Base-by-base conservation (phyloP, 2,329 filamentous ascomycete genomes). In the Exophiala spinifera region DNA sequence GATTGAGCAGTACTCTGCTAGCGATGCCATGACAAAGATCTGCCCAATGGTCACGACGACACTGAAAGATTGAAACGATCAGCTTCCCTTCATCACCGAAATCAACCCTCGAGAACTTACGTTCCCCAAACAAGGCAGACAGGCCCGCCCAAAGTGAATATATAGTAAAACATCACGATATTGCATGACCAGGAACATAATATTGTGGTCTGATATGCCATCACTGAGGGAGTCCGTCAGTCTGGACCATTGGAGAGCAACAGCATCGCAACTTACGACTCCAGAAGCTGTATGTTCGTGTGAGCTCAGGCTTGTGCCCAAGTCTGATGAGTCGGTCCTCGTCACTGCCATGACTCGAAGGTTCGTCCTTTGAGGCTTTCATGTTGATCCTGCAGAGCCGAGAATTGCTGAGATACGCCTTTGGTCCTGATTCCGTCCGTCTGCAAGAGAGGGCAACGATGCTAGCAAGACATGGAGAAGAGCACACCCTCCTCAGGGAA, bases 61-160 rank as follows among this genome's bases (percentile, higher is more conserved):
- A 21, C 57, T 60, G 25, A 3, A 44, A 28, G 33, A 31, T 25
- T 31, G 49, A 15, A n/a, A 28, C 43, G 10, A 44, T 46, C 21
- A 43, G 25, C 28, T 33, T n/a, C 33, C 8, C 8, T 8, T 15
- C 25, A 13, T 40, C n/a, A 39, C 5, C 3, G 15, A n/a, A 13
- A 28, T 37, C 28, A 31, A 13, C 15, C n/a, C 40, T 15, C 23
- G 36, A 44, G 13, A 36, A 55, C 57, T 60, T 44, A 60, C 57
- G 58, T 61, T 49, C 58, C 58, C 55, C 56, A 61, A 23, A 61
- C 55, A n/a, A 61, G 47, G 46, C 55, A 56, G 3, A 61, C 52
- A 34, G 58, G 58, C 7, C 58, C 58, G 2, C 58, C 58, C 19
- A 61, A 33, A 15, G 52, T 59, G 40, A 61, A 61, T 15, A 61